Evolutionary conservation across 1,284 basidiomycete species (phyloP).

Genomic region (Austroboletus novae-zelandiae): DNA sequence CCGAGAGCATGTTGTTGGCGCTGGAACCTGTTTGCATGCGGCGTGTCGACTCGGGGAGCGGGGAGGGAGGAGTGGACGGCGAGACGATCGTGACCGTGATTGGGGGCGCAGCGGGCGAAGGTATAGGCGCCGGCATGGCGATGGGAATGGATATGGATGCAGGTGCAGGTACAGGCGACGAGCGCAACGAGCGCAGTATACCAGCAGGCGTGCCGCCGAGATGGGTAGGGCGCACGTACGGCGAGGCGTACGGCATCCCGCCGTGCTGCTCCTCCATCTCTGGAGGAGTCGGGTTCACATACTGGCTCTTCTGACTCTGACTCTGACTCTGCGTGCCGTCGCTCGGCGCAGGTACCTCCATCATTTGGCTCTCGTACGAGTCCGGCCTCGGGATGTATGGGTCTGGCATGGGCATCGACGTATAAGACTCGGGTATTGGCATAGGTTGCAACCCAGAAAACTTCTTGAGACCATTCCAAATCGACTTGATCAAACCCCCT

Average conservation of each 20-base stretch:
- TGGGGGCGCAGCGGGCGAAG: neutral
- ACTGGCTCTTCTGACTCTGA: neutral
- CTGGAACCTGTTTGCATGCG: too few species aligned
- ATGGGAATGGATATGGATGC: neutral
- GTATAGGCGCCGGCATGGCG: neutral
- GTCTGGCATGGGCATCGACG: neutral
- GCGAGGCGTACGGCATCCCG: conserved; percentile 11
- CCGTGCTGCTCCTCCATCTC: conserved; percentile 12
- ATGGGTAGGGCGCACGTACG: conserved; percentile 9
- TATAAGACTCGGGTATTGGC: neutral
- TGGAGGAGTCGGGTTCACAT: conserved; percentile 7
- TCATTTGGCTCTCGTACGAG: conserved; percentile 1
- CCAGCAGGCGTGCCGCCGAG: neutral
- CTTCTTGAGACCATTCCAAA: conserved; percentile 27
- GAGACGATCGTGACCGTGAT: conserved; percentile 15
- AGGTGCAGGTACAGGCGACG: conserved; percentile 1
- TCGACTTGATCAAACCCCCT: conserved; percentile 14
- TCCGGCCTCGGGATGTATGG: neutral
- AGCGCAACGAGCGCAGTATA: conserved; percentile 5
- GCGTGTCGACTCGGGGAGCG: conserved; percentile 3
- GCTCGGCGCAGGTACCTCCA: conserved; percentile 10
- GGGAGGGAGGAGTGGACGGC: conserved; percentile 15
- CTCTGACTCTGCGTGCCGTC: conserved; percentile 4
- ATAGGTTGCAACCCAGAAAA: conserved; percentile 10
- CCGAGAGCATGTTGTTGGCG: neutral